These are phyloP conservation scores for Taiozyma sp. DNA, from an alignment of 1,139 yeast species.

Conservation along the genomic window DNA sequence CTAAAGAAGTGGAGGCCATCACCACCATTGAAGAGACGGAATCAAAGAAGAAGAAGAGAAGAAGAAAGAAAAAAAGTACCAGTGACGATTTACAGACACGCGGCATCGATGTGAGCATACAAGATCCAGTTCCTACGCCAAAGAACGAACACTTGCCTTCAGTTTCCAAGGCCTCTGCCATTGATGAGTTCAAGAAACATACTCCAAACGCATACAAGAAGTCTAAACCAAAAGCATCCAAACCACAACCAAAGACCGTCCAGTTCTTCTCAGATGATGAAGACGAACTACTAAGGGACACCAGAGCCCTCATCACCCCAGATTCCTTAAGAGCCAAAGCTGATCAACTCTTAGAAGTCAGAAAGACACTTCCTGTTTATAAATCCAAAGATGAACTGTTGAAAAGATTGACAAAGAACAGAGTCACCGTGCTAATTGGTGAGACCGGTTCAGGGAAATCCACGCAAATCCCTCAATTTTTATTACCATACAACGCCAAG, in stretches of 20 bases:
- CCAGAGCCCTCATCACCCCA: slow-evolving; percentile 7
- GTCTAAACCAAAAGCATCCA: background rate
- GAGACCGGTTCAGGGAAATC: slow-evolving; percentile 99
- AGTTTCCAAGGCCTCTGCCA: background rate
- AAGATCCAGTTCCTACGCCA: background rate
- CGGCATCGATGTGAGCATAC: background rate
- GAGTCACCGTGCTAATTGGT: slow-evolving; percentile 81
- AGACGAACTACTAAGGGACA: slow-evolving; percentile 16
- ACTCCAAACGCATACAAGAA: background rate
- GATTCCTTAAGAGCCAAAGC: slow-evolving; percentile 37
- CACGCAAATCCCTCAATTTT: slow-evolving; percentile 92
- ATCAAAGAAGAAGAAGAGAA: slow-evolving; percentile 11
- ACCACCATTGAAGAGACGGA: background rate
- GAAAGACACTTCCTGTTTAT: slow-evolving; percentile 70
- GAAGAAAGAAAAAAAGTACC: slow-evolving; percentile 6
- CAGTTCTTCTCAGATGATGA: slow-evolving; percentile 32
- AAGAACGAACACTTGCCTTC: background rate
- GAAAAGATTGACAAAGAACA: slow-evolving; percentile 46
- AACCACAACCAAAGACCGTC: slow-evolving; percentile 12
- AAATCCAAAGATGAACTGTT: slow-evolving; percentile 63
- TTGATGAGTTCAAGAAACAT: background rate
- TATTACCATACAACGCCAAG: slow-evolving; percentile 46
- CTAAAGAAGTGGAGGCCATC: background rate
- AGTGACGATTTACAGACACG: background rate
- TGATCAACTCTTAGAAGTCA: slow-evolving; percentile 37